phyloP scores from a whole-genome alignment of 1,284 basidiomycete species.

The Heliocybe sulcata region DNA sequence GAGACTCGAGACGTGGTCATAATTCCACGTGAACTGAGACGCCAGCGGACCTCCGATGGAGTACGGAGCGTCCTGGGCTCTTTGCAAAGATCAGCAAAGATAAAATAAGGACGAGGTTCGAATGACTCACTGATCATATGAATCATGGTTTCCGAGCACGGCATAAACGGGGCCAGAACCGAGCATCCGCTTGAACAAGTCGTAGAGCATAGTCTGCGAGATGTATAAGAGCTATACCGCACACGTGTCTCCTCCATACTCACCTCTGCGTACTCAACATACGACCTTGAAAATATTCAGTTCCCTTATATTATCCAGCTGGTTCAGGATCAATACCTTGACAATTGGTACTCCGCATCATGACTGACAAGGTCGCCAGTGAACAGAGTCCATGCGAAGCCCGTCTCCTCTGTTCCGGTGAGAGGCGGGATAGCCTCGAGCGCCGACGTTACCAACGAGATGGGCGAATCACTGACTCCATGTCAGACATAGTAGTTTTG shows the following conservation, averaged over 20 bases:
- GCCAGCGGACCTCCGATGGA: slow-evolving; percentile 45
- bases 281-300: slow-evolving; percentile 16
- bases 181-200: slow-evolving; percentile 54
- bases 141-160: slow-evolving; percentile 71
- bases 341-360: slow-evolving; percentile 58
- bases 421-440: slow-evolving; percentile 64
- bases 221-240: neutral
- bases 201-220: slow-evolving; percentile 51
- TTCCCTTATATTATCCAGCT: too few species aligned
- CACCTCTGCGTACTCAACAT: slow-evolving; percentile 48
- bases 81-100: slow-evolving; percentile 13
- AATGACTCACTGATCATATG: slow-evolving; percentile 45
- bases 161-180: slow-evolving; percentile 65
- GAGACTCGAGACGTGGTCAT: slow-evolving; percentile 61
- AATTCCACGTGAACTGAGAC: slow-evolving; percentile 68
- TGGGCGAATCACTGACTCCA: slow-evolving; percentile 57
- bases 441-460: slow-evolving; percentile 52
- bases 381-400: slow-evolving; percentile 63
- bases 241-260: neutral
- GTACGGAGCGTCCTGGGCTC: slow-evolving; percentile 60
- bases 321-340: too few species aligned
- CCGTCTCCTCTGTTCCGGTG: slow-evolving; percentile 48
- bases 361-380: slow-evolving; percentile 78
- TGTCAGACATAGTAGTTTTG: neutral
- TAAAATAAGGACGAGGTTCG: slow-evolving; percentile 6